A percentile compares a stretch with the other conserved stretches of the same genome.
phyloP scores from a whole-genome alignment of 257 asterid genomes.

The Solanum paucissectum region DNA sequence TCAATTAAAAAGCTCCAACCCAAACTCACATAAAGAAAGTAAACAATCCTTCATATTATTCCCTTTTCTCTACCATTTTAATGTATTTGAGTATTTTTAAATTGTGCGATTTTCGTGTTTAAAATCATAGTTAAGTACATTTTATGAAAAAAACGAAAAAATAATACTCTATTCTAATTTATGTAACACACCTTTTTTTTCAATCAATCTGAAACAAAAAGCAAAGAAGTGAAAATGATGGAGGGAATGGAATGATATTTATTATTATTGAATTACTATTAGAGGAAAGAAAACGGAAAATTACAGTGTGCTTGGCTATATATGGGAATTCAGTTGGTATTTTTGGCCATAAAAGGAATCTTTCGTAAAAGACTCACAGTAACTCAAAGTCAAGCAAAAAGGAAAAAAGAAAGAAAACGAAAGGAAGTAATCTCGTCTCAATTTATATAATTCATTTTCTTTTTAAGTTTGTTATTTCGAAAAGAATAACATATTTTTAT shows the following conservation, averaged over 20 bases:
- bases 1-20: neutral
- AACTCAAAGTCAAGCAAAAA: neutral
- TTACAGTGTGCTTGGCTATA: neutral
- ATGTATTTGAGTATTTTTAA: neutral
- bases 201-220: neutral
- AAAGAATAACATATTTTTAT: no score
- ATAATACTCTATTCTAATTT: neutral
- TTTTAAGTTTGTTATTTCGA: no score
- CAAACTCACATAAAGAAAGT: neutral
- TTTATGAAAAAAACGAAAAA: no score
- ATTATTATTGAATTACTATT: neutral
- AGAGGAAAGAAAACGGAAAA: neutral
- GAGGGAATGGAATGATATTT: neutral
- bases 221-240: neutral
- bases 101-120: neutral
- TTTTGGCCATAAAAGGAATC: neutral
- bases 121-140: neutral
- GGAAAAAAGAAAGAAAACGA: neutral
- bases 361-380: neutral
- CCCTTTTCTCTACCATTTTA: neutral
- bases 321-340: neutral
- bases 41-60: no score
- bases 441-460: neutral
- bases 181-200: neutral
- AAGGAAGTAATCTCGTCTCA: neutral